Conservation (phyloP, 1,284 basidiomycete genomes). For the Entoloma clypeatum region DNA sequence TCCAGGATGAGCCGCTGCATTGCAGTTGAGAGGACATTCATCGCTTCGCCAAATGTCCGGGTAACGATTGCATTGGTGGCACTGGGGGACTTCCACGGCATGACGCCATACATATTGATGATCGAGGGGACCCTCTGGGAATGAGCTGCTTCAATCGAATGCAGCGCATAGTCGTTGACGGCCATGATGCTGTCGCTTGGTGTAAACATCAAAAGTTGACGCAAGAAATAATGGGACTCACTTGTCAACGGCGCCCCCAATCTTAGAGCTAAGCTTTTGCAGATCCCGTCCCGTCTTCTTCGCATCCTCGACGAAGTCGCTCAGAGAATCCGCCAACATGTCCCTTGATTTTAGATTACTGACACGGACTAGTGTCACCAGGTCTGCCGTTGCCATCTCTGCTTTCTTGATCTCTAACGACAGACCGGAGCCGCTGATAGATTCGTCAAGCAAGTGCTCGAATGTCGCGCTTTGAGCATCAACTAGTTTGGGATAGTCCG, state of each 20-base stretch:
- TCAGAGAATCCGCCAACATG: slow-evolving; percentile 46
- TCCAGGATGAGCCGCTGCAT: slow-evolving; percentile 58
- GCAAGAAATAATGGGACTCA: slow-evolving; percentile 28
- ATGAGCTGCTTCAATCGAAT: slow-evolving; percentile 51
- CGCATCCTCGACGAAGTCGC: slow-evolving; percentile 54
- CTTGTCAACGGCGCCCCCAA: slow-evolving; percentile 68
- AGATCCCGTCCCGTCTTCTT: slow-evolving; percentile 54
- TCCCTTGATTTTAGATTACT: slow-evolving; percentile 60
- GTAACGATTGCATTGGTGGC: slow-evolving; percentile 42
- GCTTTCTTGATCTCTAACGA: slow-evolving; percentile 67
- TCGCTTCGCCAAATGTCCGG: slow-evolving; percentile 54
- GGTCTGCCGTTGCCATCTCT: slow-evolving; percentile 69
- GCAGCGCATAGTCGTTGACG: slow-evolving; percentile 64
- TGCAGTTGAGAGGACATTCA: slow-evolving; percentile 51
- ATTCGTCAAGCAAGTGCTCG: slow-evolving; percentile 56
- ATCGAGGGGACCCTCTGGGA: slow-evolving; percentile 32
- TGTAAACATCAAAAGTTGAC: slow-evolving; percentile 4
- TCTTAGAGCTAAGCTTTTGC: slow-evolving; percentile 55
- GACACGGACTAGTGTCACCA: slow-evolving; percentile 54
- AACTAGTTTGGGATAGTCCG: slow-evolving; percentile 58
- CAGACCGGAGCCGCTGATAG: slow-evolving; percentile 51
- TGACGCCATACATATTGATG: slow-evolving; percentile 39
- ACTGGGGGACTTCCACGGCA: slow-evolving; percentile 39
- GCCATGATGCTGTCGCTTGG: slow-evolving; percentile 65
- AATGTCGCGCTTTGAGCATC: slow-evolving; percentile 58